Evolutionary conservation across 176 grass and related monocot genomes (phyloP).

Genomic region (Urochloa ruziziensis): DNA sequence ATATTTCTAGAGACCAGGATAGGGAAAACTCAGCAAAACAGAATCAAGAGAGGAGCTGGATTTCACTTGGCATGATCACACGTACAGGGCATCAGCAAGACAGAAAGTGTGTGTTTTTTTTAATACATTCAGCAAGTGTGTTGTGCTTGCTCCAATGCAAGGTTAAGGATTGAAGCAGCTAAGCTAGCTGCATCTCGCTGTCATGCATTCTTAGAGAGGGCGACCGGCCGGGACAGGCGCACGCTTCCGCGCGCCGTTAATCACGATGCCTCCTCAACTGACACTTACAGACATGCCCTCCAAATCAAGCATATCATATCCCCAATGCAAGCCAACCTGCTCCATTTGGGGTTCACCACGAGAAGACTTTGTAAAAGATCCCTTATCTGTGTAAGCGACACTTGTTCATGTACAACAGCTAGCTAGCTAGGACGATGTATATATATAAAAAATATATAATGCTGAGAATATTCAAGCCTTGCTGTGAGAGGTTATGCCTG

Average conservation of each 20-base stretch:
- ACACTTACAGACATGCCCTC: background rate
- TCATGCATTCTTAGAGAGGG: background rate
- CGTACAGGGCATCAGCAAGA: no score
- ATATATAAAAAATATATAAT: no score
- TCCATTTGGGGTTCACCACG: background rate
- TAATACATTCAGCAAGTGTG: no score
- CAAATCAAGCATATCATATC: background rate
- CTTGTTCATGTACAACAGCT: no score
- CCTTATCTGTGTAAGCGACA: no score
- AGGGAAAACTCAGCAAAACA: no score
- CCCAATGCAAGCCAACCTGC: background rate
- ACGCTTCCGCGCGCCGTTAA: background rate
- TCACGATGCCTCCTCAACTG: background rate
- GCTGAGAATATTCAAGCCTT: background rate
- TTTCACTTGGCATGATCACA: no score
- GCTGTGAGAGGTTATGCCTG: slow-evolving; percentile 3
- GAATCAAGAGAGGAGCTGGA: no score
- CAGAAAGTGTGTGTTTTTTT: no score
- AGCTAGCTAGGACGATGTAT: no score
- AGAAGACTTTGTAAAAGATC: background rate
- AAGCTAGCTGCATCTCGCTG: background rate
- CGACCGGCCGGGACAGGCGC: background rate
- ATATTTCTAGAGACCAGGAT: no score
- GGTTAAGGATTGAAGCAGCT: background rate
- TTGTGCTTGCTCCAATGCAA: no score